Conservation (phyloP, 345 rosid species). For the Combretum micranthum region DNA sequence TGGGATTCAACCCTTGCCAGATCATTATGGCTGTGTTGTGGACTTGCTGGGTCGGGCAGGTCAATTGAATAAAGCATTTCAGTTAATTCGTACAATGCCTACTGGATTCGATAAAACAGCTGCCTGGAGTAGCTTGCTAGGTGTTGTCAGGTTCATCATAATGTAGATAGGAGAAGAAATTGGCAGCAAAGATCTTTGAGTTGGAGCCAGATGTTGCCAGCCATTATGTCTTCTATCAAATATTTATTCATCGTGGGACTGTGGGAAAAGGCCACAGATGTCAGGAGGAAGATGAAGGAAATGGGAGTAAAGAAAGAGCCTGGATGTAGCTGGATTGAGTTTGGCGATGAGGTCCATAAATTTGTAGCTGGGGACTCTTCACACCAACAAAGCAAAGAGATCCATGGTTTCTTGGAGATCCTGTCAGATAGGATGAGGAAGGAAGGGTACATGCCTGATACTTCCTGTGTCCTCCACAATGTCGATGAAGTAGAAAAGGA, state of each 20-base stretch:
- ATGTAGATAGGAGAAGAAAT: conserved; percentile 78
- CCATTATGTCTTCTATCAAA: conserved; percentile 87
- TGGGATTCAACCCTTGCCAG: conserved; percentile 52
- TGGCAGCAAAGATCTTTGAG: conserved; percentile 47
- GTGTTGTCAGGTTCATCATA: conserved; percentile 60
- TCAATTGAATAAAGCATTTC: conserved; percentile 56
- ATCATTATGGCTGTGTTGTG: conserved; percentile 83
- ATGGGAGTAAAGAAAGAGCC: conserved; percentile 81
- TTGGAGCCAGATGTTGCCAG: conserved; percentile 78
- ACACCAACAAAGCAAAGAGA: conserved; percentile 64
- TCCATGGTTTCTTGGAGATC: conserved; percentile 45
- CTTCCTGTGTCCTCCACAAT: conserved; percentile 80
- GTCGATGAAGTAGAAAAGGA: conserved; percentile 72
- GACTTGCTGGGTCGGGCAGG: conserved; percentile 92
- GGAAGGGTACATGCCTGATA: conserved; percentile 80
- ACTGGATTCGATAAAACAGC: conserved; percentile 42
- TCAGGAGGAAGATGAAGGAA: conserved; percentile 73
- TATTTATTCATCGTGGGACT: conserved; percentile 68
- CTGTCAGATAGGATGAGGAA: conserved; percentile 62
- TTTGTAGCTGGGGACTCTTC: conserved; percentile 75
- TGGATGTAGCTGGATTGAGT: conserved; percentile 91
- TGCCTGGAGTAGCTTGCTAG: conserved; percentile 92
- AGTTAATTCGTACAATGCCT: conserved; percentile 46
- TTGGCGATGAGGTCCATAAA: conserved; percentile 68
- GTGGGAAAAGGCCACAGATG: conserved; percentile 74